Evolutionary conservation across 2,329 filamentous ascomycete genomes (phyloP).

Genomic region (Nemania serpens): DNA sequence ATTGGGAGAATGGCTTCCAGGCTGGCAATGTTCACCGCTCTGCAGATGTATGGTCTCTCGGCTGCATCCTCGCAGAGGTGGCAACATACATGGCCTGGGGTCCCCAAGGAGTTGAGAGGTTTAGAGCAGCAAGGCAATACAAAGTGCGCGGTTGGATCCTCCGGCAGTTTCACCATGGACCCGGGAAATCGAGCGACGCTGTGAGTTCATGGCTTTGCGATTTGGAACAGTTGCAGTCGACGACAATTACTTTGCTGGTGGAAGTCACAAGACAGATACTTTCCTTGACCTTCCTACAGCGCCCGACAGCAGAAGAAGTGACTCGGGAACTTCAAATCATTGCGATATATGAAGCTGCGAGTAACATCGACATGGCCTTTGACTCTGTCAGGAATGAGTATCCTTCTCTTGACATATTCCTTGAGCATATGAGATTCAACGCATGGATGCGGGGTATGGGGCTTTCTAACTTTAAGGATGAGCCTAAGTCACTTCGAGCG

Average conservation of each 20-base stretch:
- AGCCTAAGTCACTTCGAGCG: neutral
- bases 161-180: conserved; percentile 14
- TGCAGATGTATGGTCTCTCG: conserved; percentile 18
- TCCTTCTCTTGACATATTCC: conserved; percentile 10
- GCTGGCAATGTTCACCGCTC: neutral
- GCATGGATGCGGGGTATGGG: conserved; percentile 6
- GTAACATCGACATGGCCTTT: neutral
- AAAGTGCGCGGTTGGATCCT: conserved; percentile 10
- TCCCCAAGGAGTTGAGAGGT: neutral
- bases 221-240: conserved; percentile 1
- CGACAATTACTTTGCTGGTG: neutral
- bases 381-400: neutral
- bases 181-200: conserved; percentile 3
- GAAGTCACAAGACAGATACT: conserved; percentile 3
- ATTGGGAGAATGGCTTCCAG: conserved; percentile 1
- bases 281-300: neutral
- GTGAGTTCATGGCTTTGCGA: conserved; percentile 3
- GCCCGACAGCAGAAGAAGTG: conserved; percentile 12
- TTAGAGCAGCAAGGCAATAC: conserved; percentile 1
- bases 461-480: neutral
- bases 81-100: conserved; percentile 12
- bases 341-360: conserved; percentile 5
- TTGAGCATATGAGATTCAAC: conserved; percentile 11
- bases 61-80: conserved; percentile 17
- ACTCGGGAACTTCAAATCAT: conserved; percentile 5